Conservation (phyloP, 73 alveolate species). For the Halteria grandinella region DNA sequence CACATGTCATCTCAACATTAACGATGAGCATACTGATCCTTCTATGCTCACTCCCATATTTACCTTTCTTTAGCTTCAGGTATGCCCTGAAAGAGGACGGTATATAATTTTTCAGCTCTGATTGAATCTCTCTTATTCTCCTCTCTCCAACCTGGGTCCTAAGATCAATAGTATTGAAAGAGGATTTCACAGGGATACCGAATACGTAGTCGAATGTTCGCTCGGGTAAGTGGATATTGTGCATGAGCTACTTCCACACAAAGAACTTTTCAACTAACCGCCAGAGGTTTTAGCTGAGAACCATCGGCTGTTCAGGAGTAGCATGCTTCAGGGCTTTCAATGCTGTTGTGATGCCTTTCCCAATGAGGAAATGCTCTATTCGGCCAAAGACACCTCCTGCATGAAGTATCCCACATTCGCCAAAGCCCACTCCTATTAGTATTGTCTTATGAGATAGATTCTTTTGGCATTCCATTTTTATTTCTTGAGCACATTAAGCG, state of each 20-base stretch:
- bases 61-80: slow-evolving; percentile 28
- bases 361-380: slow-evolving; percentile 15
- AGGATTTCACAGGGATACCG: too few species aligned
- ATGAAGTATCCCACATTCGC: slow-evolving; percentile 35
- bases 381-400: slow-evolving; percentile 41
- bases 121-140: slow-evolving; percentile 6
- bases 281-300: slow-evolving; percentile 9
- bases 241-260: not conserved
- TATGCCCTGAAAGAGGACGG: slow-evolving; percentile 43
- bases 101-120: slow-evolving; percentile 13
- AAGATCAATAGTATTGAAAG: not conserved
- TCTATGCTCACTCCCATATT: slow-evolving; percentile 36
- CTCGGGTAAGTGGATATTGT: too few species aligned
- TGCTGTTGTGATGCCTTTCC: slow-evolving; percentile 25
- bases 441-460: slow-evolving; percentile 8
- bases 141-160: slow-evolving; percentile 13
- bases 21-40: slow-evolving; percentile 1
- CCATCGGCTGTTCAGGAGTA: not conserved
- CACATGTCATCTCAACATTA: slow-evolving; percentile 1
- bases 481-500: slow-evolving; percentile 30
- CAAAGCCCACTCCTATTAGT: slow-evolving; percentile 44
- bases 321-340: slow-evolving; percentile 17
- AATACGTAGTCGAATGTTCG: too few species aligned
- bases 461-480: slow-evolving; percentile 28
- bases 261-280: slow-evolving; percentile 10